Base-by-base conservation (phyloP, 208 protist genomes). In the Wallacemonas sp. region DNA sequence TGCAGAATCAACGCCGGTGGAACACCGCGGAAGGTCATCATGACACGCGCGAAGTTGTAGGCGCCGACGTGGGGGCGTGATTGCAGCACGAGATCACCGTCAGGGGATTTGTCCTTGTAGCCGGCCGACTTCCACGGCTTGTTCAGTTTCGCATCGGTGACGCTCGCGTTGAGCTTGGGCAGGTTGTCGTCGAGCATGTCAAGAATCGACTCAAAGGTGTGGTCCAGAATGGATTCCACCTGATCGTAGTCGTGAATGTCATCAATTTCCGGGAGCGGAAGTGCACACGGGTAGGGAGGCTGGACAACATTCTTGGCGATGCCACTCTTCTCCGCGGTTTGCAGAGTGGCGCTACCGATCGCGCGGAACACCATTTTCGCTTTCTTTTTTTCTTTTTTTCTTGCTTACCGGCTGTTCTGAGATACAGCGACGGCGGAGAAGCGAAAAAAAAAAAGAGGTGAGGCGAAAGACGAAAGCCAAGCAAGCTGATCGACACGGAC, bases 251-350 rank as follows among this genome's bases (percentile, higher is more conserved):
- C 85, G 30, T 83, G 55, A 38, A 57, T 21, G 71, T 75, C 66
- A 9, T 86, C 71, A 34, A 95, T 73, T 15, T 70, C 69, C 17
- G 78, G 73, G 44, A 92, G 73, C 3, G 89, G 89, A n/a, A 91
- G 50, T 4, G 89, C 81, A 53, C 89, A 95, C 12, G 89, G 86
- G 67, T 95, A 95, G 15, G 89, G 84, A 0, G 89, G 89, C 68
- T 92, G 78, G 27, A 92, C 79, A 3, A 68, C 77, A 48, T 85
- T 87, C 2, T 83, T 85, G 9, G 86, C 78, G 13, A 93, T 65
- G 37, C 86, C 89, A 17, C 82, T 89, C 76, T 81, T 90, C 39
- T 83, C 68, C 8, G 86, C 89, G 6, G 85, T 83, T 50, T 82
- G 76, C 73, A 93, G 92, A 10, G 89, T 87, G 10, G 76, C 79